Percentiles rank a stretch among this genome's conserved stretches.
Evolutionary conservation across 1,284 basidiomycete genomes (phyloP).

Genomic region (Trametes sp.): DNA sequence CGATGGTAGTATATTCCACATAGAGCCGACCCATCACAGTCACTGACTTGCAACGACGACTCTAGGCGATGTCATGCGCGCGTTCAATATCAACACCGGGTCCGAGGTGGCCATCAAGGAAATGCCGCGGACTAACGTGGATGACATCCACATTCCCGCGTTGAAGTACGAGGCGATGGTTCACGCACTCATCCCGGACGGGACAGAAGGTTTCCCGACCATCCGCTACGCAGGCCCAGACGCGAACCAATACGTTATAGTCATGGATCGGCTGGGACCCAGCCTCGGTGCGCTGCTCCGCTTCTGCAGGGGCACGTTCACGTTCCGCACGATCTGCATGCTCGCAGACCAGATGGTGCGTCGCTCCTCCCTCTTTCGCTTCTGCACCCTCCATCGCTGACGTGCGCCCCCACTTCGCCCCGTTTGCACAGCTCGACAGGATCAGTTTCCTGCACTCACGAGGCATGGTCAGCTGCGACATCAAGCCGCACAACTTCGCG

Average conservation of each 20-base stretch:
- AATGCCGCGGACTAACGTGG: background rate
- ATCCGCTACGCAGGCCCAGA: slow-evolving; percentile 20
- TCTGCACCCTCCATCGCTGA: too few relatives aligned
- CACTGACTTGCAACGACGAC: too few relatives aligned
- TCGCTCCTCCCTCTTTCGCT: background rate
- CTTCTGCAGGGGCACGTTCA: slow-evolving; percentile 28
- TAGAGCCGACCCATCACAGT: too few relatives aligned
- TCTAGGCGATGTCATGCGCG: slow-evolving; percentile 10
- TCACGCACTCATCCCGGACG: background rate
- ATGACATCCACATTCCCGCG: background rate
- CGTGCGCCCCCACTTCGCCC: background rate
- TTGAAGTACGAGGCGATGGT: background rate
- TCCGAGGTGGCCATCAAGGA: slow-evolving; percentile 14
- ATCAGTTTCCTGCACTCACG: slow-evolving; percentile 16
- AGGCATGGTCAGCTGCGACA: slow-evolving; percentile 29
- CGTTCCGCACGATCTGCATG: slow-evolving; percentile 30
- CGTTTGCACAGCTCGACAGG: background rate
- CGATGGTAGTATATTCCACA: background rate
- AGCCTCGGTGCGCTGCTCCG: slow-evolving; percentile 21
- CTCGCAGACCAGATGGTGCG: slow-evolving; percentile 28
- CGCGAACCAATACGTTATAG: slow-evolving; percentile 17
- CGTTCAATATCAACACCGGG: slow-evolving; percentile 12
- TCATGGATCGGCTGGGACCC: slow-evolving; percentile 32
- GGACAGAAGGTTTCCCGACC: background rate
- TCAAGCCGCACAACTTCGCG: slow-evolving; percentile 33